Evolutionary conservation across 2,329 filamentous ascomycete species (phyloP), one percentile per base, ranked within the genome.

Genomic region (Chlorencoelia australis): DNA sequence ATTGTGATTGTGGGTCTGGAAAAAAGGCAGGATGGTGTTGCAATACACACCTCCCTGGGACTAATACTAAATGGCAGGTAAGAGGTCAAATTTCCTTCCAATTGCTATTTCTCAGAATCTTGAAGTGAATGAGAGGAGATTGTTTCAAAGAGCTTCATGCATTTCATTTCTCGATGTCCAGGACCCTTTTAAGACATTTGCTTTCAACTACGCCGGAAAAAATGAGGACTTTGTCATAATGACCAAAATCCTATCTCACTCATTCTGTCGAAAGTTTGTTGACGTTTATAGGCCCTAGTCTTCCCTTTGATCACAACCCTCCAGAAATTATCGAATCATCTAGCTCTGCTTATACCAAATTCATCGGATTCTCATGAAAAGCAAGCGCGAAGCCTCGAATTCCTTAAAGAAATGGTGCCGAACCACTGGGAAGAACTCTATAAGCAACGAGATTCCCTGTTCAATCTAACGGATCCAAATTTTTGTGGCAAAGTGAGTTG

Each of bases 261-360:
- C n/a, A n/a, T n/a, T n/a, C 15, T 5, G n/a, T 15, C 21, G 4
- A 25, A 14, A 26, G 5, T 29, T 19, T 14, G 15, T 26, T 24
- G n/a, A n/a, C 42, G 20, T 7, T 7, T 15, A 13, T 74, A 82
- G 53, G 68, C 71, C 13, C 72, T 81, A 42, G 82, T 95, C 1
- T 98, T 98, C 48, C 88, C 91, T 3, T 75, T 77, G 35, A 88
- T 96, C 48, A 70, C 77, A 13, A 80, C 76, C 0, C 64, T 96
- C 14, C 85, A 94, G 50, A 94, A 94, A 55, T 66, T 98, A 4
- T 79, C 86, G 9, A 96, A 94, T 52, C 91, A 98, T 56, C 68
- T 96, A n/a, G 89, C 82, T 4, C 75, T 94, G 16, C 67, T 96
- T 16, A 77, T 95, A 7, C 91, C 89, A 0, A 61, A 63, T 24